Percentiles rank a stretch among this genome's conserved stretches.
These are phyloP conservation scores for Salisapilia sapeloensis DNA, from an alignment of 352 stramenopile species.

Conservation along the genomic window DNA sequence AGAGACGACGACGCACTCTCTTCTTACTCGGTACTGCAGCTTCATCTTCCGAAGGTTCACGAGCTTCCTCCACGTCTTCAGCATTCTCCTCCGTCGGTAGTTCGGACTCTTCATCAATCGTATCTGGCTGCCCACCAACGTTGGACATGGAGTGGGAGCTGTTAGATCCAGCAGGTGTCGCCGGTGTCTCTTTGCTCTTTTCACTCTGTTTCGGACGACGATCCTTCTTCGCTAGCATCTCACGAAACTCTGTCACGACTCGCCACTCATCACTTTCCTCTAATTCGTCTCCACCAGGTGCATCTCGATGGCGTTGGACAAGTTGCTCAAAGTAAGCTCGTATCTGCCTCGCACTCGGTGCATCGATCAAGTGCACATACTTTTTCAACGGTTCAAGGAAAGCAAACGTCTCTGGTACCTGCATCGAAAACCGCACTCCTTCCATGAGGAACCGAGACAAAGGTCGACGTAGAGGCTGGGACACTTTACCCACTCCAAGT, in stretches of 20 bases:
- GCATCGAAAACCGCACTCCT: constrained; percentile 54
- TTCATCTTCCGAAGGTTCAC: too few species aligned
- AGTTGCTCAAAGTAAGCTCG: constrained; percentile 50
- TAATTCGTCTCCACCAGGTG: constrained; percentile 17
- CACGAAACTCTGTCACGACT: constrained; percentile 47
- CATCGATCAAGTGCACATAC: constrained; percentile 61
- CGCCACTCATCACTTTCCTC: constrained; percentile 28
- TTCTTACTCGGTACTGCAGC: too few species aligned
- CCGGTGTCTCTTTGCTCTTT: too few species aligned
- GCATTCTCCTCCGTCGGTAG: too few species aligned
- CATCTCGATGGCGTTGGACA: constrained; percentile 21
- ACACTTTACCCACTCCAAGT: constrained; percentile 59
- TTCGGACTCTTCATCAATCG: too few species aligned
- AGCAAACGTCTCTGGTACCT: constrained; percentile 28
- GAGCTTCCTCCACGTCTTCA: too few species aligned
- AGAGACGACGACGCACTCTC: too few species aligned
- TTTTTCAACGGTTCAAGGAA: constrained; percentile 54
- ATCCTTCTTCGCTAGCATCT: constrained; percentile 14
- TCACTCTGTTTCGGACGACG: too few species aligned
- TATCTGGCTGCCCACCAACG: too few species aligned
- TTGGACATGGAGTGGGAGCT: too few species aligned
- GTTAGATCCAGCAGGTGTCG: too few species aligned
- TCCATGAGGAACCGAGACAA: constrained; percentile 76
- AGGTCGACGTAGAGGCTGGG: constrained; percentile 33
- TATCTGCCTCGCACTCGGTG: constrained; percentile 36